These are phyloP conservation scores for Arthrobotrys conoides DNA, from an alignment of 2,329 filamentous ascomycete species.

Conservation along the genomic window DNA sequence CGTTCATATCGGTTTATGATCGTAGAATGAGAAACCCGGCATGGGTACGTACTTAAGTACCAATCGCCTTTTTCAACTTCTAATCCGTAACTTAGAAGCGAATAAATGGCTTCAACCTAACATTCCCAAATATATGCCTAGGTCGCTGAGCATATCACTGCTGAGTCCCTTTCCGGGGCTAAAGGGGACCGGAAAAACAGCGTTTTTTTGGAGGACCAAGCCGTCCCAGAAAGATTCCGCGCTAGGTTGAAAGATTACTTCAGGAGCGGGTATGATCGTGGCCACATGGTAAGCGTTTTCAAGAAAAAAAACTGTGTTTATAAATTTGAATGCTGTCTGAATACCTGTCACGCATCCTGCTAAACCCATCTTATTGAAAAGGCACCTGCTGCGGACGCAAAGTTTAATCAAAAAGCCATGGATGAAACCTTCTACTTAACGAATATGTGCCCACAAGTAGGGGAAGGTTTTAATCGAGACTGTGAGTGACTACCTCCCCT, in stretches of 20 bases:
- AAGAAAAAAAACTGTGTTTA: neutral
- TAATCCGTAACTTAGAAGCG: neutral
- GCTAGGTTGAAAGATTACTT: constrained; percentile 94
- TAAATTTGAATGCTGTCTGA: neutral
- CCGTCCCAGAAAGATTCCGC: constrained; percentile 88
- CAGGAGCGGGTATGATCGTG: constrained; percentile 93
- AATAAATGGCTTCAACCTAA: neutral
- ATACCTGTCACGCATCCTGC: neutral
- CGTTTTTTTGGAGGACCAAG: constrained; percentile 83
- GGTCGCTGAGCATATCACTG: constrained; percentile 92
- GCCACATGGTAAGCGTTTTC: constrained; percentile 79
- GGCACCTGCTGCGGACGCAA: constrained; percentile 94
- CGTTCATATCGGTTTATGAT: constrained; percentile 89
- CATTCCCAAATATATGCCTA: constrained; percentile 11
- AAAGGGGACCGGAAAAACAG: constrained; percentile 88
- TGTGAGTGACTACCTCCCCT: constrained; percentile 67
- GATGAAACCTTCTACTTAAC: constrained; percentile 91
- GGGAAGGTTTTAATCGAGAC: constrained; percentile 97
- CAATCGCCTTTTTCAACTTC: constrained; percentile 53
- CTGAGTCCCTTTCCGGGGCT: constrained; percentile 80
- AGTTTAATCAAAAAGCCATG: constrained; percentile 95
- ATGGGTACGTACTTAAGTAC: constrained; percentile 73
- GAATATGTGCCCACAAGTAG: constrained; percentile 99
- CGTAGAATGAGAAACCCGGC: constrained; percentile 89
- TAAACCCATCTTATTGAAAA: constrained; percentile 8